Evolutionary conservation across 495 filamentous ascomycete species (phyloP), one percentile per base, ranked within the genome.

Genomic region (Penicilliopsis zonata): DNA sequence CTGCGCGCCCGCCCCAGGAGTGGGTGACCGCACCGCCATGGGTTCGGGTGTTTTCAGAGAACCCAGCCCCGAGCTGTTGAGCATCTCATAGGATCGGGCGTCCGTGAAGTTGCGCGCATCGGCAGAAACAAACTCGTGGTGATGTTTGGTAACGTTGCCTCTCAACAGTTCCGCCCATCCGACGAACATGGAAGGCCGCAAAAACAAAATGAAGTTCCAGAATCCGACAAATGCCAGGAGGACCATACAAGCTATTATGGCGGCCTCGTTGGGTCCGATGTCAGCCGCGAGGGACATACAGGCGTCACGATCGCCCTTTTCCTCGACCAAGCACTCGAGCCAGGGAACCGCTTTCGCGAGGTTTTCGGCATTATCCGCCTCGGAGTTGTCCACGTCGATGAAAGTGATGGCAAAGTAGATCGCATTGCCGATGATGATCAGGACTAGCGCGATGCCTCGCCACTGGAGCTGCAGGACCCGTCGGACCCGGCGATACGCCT

Each of bases 401-500:
- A 95, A 96, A 35, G 94, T 70, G 13, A 92, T 69, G 6, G 86
- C 76, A 49, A 96, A 88, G 64, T 92, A 87, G 40, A 96, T 74
- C 28, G 94, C 82, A 51, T 95, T 86, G 27, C 71, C 70, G 34
- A 95, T 65, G 38, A 96, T 92, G 44, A 94, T 74, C 19, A 87
- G 59, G 13, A 94, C 85, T 25, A 95, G 76, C 16, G 72, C 70
- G 28, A 93, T 84, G 29, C 86, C 86, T 38, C 92, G 69, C 90
- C 90, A 98, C 55, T 98, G 90, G 2, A 98, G 67, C 48, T 78
- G 74, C n/a, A 96, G 67, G 27, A 96, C 86, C 36, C 85, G 76
- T 30, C 74, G 70, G 20, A 96, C 71, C 29, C 92, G 76, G 35
- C 80, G 74, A 43, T 92, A 94, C 14, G 90, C 86, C 45, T 90